Conservation (phyloP, 1,284 basidiomycete genomes). For the Pseudomicrostroma phylloplanum region DNA sequence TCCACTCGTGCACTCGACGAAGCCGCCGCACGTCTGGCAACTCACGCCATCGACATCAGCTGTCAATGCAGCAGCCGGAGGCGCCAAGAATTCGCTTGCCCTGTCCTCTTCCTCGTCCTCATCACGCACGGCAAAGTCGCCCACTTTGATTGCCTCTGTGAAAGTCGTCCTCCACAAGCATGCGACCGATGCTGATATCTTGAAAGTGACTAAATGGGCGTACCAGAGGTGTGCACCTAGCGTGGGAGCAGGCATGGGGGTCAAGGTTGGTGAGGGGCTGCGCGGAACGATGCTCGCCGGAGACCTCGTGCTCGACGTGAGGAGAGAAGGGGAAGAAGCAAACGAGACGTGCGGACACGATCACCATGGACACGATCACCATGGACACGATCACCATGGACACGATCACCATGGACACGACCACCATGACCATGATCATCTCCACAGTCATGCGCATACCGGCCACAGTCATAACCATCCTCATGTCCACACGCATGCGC, state of each 20-base stretch:
- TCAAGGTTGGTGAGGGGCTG: constrained; percentile 36
- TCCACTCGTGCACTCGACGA: constrained; percentile 33
- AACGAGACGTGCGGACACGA: constrained; percentile 9
- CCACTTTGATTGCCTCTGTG: constrained; percentile 39
- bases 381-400: constrained; percentile 15
- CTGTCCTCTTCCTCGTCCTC: background rate
- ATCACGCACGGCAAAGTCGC: constrained; percentile 24
- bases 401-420: constrained; percentile 24
- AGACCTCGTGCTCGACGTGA: constrained; percentile 40
- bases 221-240: constrained; percentile 41
- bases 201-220: constrained; percentile 40
- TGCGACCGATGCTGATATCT: constrained; percentile 32
- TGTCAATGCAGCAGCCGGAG: background rate
- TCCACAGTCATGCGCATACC: constrained; percentile 19
- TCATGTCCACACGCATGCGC: constrained; percentile 1
- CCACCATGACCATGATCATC: background rate
- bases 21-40: constrained; percentile 43
- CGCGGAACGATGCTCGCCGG: constrained; percentile 38
- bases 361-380: constrained; percentile 17
- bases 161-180: constrained; percentile 28
- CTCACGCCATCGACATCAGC: constrained; percentile 42
- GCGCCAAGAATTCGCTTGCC: background rate
- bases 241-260: constrained; percentile 32
- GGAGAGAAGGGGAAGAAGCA: constrained; percentile 12
- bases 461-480: constrained; percentile 15